Percentiles rank a stretch among this genome's conserved stretches.
These are phyloP conservation scores for Lactarius quietus DNA, from an alignment of 768 basidiomycete genomes.

Conservation along the genomic window DNA sequence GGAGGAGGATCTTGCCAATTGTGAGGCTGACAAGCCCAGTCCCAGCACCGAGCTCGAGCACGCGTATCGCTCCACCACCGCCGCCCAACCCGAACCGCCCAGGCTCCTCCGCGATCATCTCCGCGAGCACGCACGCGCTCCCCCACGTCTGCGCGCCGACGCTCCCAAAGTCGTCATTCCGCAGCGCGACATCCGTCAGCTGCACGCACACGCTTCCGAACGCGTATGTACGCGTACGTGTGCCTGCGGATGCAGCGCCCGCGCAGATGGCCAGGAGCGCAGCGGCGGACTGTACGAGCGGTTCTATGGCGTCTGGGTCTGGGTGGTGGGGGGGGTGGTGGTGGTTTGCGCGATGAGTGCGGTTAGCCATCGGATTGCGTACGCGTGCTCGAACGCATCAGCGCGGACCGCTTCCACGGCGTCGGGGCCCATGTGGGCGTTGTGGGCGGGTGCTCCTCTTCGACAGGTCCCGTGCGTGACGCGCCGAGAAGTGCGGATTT, in stretches of 20 bases:
- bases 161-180: conserved; percentile 64
- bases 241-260: conserved; percentile 61
- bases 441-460: neutral
- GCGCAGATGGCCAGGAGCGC: conserved; percentile 62
- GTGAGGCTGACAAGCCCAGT: conserved; percentile 52
- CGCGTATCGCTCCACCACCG: conserved; percentile 30
- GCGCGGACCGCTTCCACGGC: conserved; percentile 41
- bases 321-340: neutral
- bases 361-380: conserved; percentile 72
- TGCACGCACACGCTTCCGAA: conserved; percentile 44
- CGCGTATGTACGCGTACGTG: conserved; percentile 47
- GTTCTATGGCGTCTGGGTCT: conserved; percentile 30
- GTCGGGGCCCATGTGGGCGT: conserved; percentile 6
- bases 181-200: conserved; percentile 65
- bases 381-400: conserved; percentile 68
- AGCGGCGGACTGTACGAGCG: conserved; percentile 51
- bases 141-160: conserved; percentile 92
- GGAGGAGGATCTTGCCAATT: conserved; percentile 32
- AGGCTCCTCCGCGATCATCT: conserved; percentile 62
- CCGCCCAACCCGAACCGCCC: conserved; percentile 43
- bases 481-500: conserved; percentile 56
- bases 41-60: conserved; percentile 56
- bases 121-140: conserved; percentile 74
- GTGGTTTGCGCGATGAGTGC: conserved; percentile 46
- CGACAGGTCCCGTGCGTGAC: neutral